Percentiles rank a stretch among this genome's conserved stretches.
Conservation (phyloP, 2,329 filamentous ascomycete genomes). For the Ilyonectria destructans region DNA sequence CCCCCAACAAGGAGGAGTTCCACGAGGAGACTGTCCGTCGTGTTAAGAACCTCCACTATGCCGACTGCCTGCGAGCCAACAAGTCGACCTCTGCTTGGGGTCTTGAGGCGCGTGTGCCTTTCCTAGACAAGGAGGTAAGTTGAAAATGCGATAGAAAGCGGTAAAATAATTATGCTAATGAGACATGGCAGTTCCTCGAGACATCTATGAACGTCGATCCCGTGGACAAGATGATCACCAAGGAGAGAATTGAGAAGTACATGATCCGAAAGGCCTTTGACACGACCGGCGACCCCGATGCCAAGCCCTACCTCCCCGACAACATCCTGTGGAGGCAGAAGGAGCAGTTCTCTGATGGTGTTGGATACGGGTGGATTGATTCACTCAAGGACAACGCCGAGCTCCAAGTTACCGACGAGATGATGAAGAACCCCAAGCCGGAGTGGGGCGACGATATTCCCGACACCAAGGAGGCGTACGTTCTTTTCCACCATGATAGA, state of each 20-base stretch:
- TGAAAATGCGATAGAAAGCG: neutral
- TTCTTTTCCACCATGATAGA: conserved; percentile 5
- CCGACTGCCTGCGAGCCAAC: conserved; percentile 98
- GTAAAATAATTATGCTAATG: conserved; percentile 40
- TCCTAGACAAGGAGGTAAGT: conserved; percentile 89
- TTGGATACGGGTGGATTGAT: conserved; percentile 99
- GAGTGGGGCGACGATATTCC: conserved; percentile 96
- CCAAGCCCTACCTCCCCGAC: conserved; percentile 91
- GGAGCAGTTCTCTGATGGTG: conserved; percentile 99
- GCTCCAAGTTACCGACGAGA: conserved; percentile 91
- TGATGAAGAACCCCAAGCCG: conserved; percentile 98
- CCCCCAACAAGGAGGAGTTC: conserved; percentile 92
- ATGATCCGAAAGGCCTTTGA: conserved; percentile 98
- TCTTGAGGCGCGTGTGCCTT: conserved; percentile 96
- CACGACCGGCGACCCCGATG: conserved; percentile 86
- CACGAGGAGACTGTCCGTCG: conserved; percentile 95
- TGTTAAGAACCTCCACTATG: conserved; percentile 95
- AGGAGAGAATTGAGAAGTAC: conserved; percentile 95
- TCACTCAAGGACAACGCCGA: conserved; percentile 96
- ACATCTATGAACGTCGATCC: conserved; percentile 95
- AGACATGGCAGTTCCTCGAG: conserved; percentile 81
- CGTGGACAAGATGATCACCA: conserved; percentile 94
- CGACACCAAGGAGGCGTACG: conserved; percentile 95
- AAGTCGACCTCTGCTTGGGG: conserved; percentile 99
- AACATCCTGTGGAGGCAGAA: conserved; percentile 99